Evolutionary conservation across 345 rosid species (phyloP).

Genomic region (Leavenworthia alabamica): DNA sequence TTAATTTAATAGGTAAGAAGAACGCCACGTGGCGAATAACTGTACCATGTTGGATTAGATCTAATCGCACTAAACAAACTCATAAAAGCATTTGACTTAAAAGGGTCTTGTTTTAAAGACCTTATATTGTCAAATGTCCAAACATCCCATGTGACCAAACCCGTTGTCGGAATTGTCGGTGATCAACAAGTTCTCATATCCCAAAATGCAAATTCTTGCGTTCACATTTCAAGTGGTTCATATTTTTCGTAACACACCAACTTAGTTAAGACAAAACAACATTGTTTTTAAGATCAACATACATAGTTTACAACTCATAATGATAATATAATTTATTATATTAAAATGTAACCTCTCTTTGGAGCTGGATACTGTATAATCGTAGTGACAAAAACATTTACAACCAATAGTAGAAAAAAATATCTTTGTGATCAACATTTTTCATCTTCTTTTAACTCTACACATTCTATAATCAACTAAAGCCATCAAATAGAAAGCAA

Average conservation of each 20-base stretch:
- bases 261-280: not conserved
- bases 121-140: conserved; percentile 8
- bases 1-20: not conserved
- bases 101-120: not conserved
- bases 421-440: not conserved
- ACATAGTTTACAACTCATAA: not conserved
- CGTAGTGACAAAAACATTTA: conserved; percentile 21
- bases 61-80: conserved; percentile 20
- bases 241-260: not conserved
- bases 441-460: not conserved
- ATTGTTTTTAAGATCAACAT: not conserved
- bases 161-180: conserved; percentile 17
- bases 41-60: conserved; percentile 26
- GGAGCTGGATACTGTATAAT: conserved; percentile 13
- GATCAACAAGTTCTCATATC: conserved; percentile 6
- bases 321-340: not conserved
- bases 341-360: conserved; percentile 8
- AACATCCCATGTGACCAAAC: conserved; percentile 30
- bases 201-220: not conserved
- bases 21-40: conserved; percentile 22
- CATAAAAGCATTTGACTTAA: conserved; percentile 19
- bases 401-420: conserved; percentile 12
- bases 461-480: conserved; percentile 21
- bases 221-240: not conserved
- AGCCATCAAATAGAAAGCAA: conserved; percentile 3